Conservation (phyloP, 129 eudicot species). For the Saussurea involucrata region DNA sequence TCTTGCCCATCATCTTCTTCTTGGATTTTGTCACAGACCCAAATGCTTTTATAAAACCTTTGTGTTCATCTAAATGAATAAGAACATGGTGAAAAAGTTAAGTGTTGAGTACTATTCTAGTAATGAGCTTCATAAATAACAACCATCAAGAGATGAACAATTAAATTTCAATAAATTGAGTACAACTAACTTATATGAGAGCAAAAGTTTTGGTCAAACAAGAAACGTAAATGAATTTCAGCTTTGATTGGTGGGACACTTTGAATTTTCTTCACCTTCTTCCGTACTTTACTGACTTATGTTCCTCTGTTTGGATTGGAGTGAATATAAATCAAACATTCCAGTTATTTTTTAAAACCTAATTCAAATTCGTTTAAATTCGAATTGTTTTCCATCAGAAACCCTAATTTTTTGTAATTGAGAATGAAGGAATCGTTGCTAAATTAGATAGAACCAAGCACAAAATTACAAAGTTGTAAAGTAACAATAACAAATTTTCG, state of each 20-base stretch:
- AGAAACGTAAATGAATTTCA: slow-evolving; percentile 24
- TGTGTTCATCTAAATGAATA: slow-evolving; percentile 11
- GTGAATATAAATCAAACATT: not conserved
- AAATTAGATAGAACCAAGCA: no score
- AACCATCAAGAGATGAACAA: slow-evolving; percentile 11
- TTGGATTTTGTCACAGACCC: slow-evolving; percentile 1
- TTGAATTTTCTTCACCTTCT: slow-evolving; percentile 1
- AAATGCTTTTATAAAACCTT: not conserved
- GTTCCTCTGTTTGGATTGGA: not conserved
- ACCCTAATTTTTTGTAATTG: not conserved
- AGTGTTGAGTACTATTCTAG: slow-evolving; percentile 1
- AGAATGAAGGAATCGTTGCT: not conserved
- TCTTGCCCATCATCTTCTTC: slow-evolving; percentile 29
- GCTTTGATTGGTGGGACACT: not conserved
- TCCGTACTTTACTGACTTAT: slow-evolving; percentile 24
- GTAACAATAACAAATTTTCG: not conserved
- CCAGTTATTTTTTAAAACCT: not conserved
- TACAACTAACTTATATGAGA: slow-evolving; percentile 5
- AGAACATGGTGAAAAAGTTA: slow-evolving; percentile 6
- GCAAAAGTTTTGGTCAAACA: slow-evolving; percentile 27
- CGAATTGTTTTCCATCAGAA: not conserved
- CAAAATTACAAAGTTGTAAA: not conserved
- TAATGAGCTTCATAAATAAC: slow-evolving; percentile 7
- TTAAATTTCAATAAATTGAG: not conserved
- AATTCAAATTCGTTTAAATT: not conserved